Evolutionary conservation across 164 flowering plant genomes (phyloP), one percentile per base, ranked within the genome.

Genomic region (Dillenia suffruticosa): DNA sequence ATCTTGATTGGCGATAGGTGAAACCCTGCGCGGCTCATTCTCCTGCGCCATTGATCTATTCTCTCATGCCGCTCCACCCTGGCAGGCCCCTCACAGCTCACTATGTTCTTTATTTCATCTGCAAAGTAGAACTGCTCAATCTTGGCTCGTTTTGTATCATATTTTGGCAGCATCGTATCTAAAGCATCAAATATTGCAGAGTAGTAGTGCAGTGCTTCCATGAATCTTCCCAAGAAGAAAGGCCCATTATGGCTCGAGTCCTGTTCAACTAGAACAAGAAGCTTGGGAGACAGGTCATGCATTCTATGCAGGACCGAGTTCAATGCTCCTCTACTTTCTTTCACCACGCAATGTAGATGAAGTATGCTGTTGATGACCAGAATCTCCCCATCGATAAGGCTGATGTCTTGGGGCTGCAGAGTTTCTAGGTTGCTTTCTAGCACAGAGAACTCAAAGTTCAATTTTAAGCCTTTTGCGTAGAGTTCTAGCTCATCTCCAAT

Each of bases 11-110:
- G 86, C 22, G 80, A 68, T 5, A 83, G 76, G 59, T 82, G 89
- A 66, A 84, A 84, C 26, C 86, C 84, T 0, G 84, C 85, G 10
- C 86, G 66, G 70, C 83, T 82, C 87, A 84, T 79, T 69, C 89
- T 77, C 67, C 85, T 65, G 10, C 83, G 74, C 83, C 84, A 80
- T 49, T 84, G 84, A 32, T 84, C 89, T 19, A 80, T 78, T 69
- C 74, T 77, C 76, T 82, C 86, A 44, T 84, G 86, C 55, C 89
- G 62, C 62, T 82, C 89, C 43, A 82, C 74, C 70, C 86, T 74
- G 9, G 74, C 81, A 0, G 82, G 84, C 19, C 89, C 86, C 70
- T 84, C 86, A 12, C 83, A 80, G 68, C 89, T 84, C 63, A 84
- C 79, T 12, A 82, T 84, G 75, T 84, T 82, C 76, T 80, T 82